Conservation (phyloP, 148 eudicot genomes). For the Tetragonia tetragonoides region DNA sequence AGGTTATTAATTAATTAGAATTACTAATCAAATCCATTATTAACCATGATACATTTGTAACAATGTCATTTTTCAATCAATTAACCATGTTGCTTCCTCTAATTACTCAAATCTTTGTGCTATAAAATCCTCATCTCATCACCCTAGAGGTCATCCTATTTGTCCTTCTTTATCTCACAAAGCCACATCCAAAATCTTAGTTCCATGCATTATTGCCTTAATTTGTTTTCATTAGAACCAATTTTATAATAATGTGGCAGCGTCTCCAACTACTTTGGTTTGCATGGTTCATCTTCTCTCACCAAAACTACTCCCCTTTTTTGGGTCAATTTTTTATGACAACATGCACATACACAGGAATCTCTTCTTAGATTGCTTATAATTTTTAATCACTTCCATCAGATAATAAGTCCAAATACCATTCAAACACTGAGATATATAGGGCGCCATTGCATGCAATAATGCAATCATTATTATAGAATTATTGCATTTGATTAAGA, state of each 20-base stretch:
- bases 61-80: no score
- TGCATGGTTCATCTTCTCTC: slow-evolving; percentile 52
- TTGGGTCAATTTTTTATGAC: slow-evolving; percentile 9
- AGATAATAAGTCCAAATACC: no score
- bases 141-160: slow-evolving; percentile 35
- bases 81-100: slow-evolving; percentile 8
- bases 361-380: neutral
- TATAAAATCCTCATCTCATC: slow-evolving; percentile 21
- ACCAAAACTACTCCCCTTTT: slow-evolving; percentile 32
- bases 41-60: no score
- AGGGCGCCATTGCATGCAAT: no score
- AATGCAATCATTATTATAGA: no score
- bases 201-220: slow-evolving; percentile 2
- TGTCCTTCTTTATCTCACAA: slow-evolving; percentile 19
- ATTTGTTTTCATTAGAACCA: slow-evolving; percentile 1
- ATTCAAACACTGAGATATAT: no score
- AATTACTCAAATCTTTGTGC: slow-evolving; percentile 11
- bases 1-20: no score
- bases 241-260: slow-evolving; percentile 4
- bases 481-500: no score
- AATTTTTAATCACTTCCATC: no score
- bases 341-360: slow-evolving; percentile 11
- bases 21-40: no score
- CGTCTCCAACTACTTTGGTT: slow-evolving; percentile 37
- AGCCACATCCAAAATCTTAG: neutral